A percentile compares a stretch with the other conserved stretches of the same genome.
phyloP scores from a whole-genome alignment of 495 filamentous ascomycete genomes.

The Aspergillus cavernicola region DNA sequence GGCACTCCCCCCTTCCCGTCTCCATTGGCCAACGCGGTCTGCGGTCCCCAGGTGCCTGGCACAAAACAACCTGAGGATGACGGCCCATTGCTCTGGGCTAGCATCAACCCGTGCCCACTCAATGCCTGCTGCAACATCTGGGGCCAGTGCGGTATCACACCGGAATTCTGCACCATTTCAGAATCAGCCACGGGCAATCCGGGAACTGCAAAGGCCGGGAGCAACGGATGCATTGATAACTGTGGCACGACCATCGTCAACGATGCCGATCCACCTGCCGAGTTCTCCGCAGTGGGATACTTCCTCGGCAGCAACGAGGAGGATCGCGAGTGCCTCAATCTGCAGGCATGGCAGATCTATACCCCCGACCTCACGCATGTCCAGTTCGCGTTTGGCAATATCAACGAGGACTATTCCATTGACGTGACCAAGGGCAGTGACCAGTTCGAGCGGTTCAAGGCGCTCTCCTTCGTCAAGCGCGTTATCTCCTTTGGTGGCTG shows the following conservation, averaged over 20 bases:
- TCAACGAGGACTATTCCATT: slow-evolving; percentile 28
- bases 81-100: too few relatives aligned
- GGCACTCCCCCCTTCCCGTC: too few relatives aligned
- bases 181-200: not conserved
- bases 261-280: not conserved
- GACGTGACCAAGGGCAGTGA: slow-evolving; percentile 19
- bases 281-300: not conserved
- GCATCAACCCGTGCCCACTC: not conserved
- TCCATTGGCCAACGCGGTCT: too few relatives aligned
- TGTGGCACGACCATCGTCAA: not conserved
- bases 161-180: not conserved
- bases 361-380: slow-evolving; percentile 35
- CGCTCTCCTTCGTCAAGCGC: slow-evolving; percentile 19
- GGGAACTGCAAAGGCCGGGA: not conserved
- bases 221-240: not conserved
- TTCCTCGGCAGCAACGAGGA: not conserved
- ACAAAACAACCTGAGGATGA: too few relatives aligned
- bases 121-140: not conserved
- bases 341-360: slow-evolving; percentile 15
- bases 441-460: not conserved
- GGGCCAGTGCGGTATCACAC: not conserved
- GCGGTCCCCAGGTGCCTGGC: too few relatives aligned
- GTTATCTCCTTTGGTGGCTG: slow-evolving; percentile 50
- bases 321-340: slow-evolving; percentile 18
- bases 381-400: slow-evolving; percentile 40